phyloP scores from a whole-genome alignment of 2,329 filamentous ascomycete genomes.

The Fusarium nanum region DNA sequence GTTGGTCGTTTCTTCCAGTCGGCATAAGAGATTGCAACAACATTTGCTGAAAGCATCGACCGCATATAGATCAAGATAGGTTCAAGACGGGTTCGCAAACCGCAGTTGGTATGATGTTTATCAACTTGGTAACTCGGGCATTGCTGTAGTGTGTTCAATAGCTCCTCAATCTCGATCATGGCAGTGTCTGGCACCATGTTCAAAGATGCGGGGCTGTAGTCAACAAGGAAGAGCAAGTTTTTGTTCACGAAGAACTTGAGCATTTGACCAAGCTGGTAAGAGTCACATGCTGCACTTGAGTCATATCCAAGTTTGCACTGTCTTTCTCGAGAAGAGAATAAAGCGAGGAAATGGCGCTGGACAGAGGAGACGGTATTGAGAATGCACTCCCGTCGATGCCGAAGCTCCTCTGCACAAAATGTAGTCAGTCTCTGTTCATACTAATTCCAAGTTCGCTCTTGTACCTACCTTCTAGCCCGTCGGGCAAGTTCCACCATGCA shows the following conservation, averaged over 20 bases:
- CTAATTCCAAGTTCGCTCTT: not conserved
- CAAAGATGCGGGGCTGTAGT: slow-evolving; percentile 64
- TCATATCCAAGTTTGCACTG: slow-evolving; percentile 83
- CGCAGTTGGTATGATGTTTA: slow-evolving; percentile 78
- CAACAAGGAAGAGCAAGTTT: slow-evolving; percentile 68
- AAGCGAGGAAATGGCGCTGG: slow-evolving; percentile 72
- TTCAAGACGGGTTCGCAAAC: slow-evolving; percentile 72
- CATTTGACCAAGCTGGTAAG: slow-evolving; percentile 83
- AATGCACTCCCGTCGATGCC: slow-evolving; percentile 72
- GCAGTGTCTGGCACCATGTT: slow-evolving; percentile 61
- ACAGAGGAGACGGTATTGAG: slow-evolving; percentile 77
- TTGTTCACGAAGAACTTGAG: slow-evolving; percentile 75
- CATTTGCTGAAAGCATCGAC: slow-evolving; percentile 62
- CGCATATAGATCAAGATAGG: slow-evolving; percentile 74
- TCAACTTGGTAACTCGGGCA: slow-evolving; percentile 80
- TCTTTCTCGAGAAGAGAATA: slow-evolving; percentile 73
- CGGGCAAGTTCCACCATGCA: slow-evolving; percentile 79
- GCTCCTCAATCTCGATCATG: slow-evolving; percentile 68
- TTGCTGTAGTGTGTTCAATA: slow-evolving; percentile 72
- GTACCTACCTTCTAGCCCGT: slow-evolving; percentile 71
- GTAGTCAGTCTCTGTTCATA: slow-evolving; percentile 16
- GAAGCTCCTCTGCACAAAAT: slow-evolving; percentile 67
- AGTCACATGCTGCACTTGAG: slow-evolving; percentile 77
- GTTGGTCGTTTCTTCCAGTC: slow-evolving; percentile 60
- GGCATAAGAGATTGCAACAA: slow-evolving; percentile 57